Conservation (phyloP, 768 basidiomycete species). For the Polyporus arcularius region DNA sequence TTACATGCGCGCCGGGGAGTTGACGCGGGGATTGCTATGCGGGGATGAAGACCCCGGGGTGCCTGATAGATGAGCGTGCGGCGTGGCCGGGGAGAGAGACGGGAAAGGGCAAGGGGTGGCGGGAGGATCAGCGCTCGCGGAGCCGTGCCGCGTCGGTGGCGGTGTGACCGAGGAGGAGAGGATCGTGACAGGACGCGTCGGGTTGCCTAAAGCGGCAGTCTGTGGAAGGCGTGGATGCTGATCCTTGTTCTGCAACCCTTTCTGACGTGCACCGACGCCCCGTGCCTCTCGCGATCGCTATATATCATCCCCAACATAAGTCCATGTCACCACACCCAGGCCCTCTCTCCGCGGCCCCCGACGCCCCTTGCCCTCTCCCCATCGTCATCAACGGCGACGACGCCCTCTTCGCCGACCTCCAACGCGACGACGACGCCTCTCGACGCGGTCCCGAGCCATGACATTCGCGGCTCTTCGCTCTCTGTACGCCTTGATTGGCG, state of each 20-base stretch:
- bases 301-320: slow-evolving; percentile 4
- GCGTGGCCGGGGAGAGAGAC: not conserved
- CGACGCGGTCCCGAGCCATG: slow-evolving; percentile 27
- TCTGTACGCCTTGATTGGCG: slow-evolving; percentile 65
- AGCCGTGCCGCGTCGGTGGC: not conserved
- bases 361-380: not conserved
- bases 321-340: not conserved
- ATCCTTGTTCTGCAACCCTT: not conserved
- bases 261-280: not conserved
- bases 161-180: slow-evolving; percentile 13
- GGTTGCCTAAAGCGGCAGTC: slow-evolving; percentile 1
- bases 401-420: not conserved
- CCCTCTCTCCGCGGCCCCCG: not conserved
- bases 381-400: not conserved
- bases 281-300: slow-evolving; percentile 2
- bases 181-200: slow-evolving; percentile 17
- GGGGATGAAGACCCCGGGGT: too few species aligned
- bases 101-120: not conserved
- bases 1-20: too few species aligned
- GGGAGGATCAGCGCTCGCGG: not conserved
- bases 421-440: not conserved
- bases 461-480: slow-evolving; percentile 66
- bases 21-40: too few species aligned
- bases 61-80: too few species aligned
- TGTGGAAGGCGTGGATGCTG: slow-evolving; percentile 3